Base-by-base conservation (phyloP, 257 asterid genomes). In the Henckelia pumila region DNA sequence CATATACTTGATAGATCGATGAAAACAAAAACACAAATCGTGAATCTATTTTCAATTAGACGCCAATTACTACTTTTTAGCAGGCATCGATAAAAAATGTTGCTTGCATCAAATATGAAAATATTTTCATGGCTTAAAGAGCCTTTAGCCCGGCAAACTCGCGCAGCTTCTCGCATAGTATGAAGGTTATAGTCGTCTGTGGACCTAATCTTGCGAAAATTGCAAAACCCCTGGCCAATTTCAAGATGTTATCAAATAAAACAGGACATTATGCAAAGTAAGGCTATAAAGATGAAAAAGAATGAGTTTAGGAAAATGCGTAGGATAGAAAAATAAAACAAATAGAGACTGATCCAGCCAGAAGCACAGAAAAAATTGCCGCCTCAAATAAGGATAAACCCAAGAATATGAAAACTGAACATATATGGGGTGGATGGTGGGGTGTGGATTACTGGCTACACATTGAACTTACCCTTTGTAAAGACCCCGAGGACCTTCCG, bases 401-500 rank as follows among this genome's bases (percentile, higher is more conserved):
- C 50, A 11, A 11, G 50, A 10, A 40, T 40, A 40, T 13, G 50
- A n/a, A n/a, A n/a, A n/a, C n/a, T n/a, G n/a, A n/a, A n/a, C n/a
- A n/a, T n/a, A n/a, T n/a, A n/a, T n/a, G 24, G 24, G 22, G 30
- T 22, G 68, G 9, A 28, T 22, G 16, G 20, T 23, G 29, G 44
- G 20, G 16, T 19, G 33, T 53, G 30, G 33, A 5, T 33, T 30
- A 21, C 6, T 28, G 19, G 13, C 26, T 35, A 65, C 32, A 47
- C 29, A 20, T 6, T 26, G 26, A 58, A 68, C 95, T 85, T 80
- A 94, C 99, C 99, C 99, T 87, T 94, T 94, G 83, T 86, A 94
- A 72, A 94, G 95, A 63, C 99, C 99, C 14, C 80, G 83, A 40
- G 89, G 91, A 65, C 99, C 97, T 85, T 94, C 99, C 23, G 85